Percentiles rank a stretch among this genome's conserved stretches.
phyloP scores from a whole-genome alignment of 1,139 yeast genomes.

The Debaryomyces coudertii region DNA sequence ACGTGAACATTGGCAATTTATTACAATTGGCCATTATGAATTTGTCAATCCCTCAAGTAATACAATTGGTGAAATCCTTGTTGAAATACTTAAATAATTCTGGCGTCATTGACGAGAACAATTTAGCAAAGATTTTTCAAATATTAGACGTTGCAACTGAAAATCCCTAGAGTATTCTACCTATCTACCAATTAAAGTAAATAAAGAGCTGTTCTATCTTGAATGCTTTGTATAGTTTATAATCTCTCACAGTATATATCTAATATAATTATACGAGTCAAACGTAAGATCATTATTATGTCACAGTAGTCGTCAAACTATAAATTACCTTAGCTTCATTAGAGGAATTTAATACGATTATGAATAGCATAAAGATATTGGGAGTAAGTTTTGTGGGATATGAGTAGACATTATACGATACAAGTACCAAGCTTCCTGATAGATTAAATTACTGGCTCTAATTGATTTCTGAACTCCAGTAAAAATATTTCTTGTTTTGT shows the following conservation, averaged over 20 bases:
- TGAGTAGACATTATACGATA: too few species aligned
- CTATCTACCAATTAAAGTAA: neutral
- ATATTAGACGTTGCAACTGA: constrained; percentile 25
- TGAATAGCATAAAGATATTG: too few species aligned
- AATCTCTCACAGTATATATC: neutral
- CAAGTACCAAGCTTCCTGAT: too few species aligned
- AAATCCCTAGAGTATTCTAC: neutral
- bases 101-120: constrained; percentile 46
- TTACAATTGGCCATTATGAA: constrained; percentile 77
- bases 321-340: too few species aligned
- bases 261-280: neutral
- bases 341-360: too few species aligned
- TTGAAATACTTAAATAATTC: constrained; percentile 63
- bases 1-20: constrained; percentile 70
- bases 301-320: too few species aligned
- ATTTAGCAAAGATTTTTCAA: constrained; percentile 29
- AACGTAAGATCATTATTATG: neutral
- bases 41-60: constrained; percentile 66
- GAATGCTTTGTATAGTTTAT: neutral
- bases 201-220: neutral
- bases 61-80: constrained; percentile 63
- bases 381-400: too few species aligned
- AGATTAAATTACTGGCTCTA: too few species aligned
- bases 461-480: neutral
- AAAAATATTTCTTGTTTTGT: neutral